Evolutionary conservation across 495 filamentous ascomycete genomes (phyloP), one percentile per base, ranked within the genome.

Genomic region (Saxispiralis lemnorum): DNA sequence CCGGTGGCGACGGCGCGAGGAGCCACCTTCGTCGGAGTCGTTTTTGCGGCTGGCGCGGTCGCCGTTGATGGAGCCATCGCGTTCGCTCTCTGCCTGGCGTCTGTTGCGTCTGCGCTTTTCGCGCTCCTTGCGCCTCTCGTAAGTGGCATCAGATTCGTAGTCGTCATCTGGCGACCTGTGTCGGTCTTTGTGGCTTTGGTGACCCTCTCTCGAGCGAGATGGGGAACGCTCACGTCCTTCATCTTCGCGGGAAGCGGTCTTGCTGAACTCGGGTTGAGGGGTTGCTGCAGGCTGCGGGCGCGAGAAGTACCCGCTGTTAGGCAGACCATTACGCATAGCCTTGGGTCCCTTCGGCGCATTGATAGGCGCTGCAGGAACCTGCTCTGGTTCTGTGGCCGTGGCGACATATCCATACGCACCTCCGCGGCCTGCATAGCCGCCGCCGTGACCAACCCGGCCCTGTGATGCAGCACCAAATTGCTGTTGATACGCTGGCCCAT

Each of bases 301-400:
- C 43, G 46, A 61, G 56, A 19, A 52, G 52, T 51, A 41, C 56
- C 56, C 38, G 56, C 57, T 44, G 59, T 86, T 87, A 40, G 81
- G 78, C 16, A 78, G 69, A 14, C 87, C 86, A 54, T 88, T 75
- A 48, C 92, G 67, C 77, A 96, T 85, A 14, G 92, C 89, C 60
- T 89, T 86, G 2, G 89, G 89, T 1, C 84, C 89, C 40, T 79
- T 89, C 21, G 89, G 89, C 19, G 89, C 89, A 59, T 50, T 52
- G 20, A 47, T 24, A 0, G 52, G 52, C 10, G 52, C 48, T 17
- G 52, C 49, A 6, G 46, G 45, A 24, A 42, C 31, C 16, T 36
- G 40, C 10, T 43, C 39, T 7, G 37, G 44, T 14, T 48, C 48
- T 1, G 24, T 14, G 17, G 34, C 35, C 42, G n/a, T 47, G 16